These are phyloP conservation scores for Alternaria viburni DNA, from an alignment of 2,329 filamentous ascomycete genomes.

Conservation along the genomic window DNA sequence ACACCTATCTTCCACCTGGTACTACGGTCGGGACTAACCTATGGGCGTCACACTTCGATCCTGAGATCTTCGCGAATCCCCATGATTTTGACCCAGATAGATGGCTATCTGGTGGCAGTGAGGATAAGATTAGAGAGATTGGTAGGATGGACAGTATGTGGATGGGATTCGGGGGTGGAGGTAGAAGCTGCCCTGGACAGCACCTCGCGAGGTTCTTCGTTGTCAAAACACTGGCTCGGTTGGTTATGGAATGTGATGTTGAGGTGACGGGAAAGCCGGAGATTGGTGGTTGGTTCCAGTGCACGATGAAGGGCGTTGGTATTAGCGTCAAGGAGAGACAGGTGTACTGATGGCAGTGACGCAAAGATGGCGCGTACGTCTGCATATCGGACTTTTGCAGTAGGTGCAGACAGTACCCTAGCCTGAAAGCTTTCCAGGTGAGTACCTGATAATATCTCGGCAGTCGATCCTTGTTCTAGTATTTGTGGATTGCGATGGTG, in stretches of 20 bases:
- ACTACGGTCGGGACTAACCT: background rate
- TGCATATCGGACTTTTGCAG: no score
- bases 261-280: background rate
- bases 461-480: no score
- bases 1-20: background rate
- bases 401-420: no score
- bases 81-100: background rate
- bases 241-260: background rate
- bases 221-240: background rate
- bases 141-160: background rate
- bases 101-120: background rate
- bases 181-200: background rate
- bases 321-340: background rate
- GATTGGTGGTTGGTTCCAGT: background rate
- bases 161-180: background rate
- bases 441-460: no score
- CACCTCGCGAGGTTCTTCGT: background rate
- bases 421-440: no score
- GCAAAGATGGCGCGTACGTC: no score
- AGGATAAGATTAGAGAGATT: background rate
- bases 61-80: background rate
- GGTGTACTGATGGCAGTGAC: no score
- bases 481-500: no score
- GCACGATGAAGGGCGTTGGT: background rate
- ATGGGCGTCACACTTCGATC: background rate